Evolutionary conservation across 108 stramenopile species (phyloP).

Genomic region (Hondaea fermentalgiana): DNA sequence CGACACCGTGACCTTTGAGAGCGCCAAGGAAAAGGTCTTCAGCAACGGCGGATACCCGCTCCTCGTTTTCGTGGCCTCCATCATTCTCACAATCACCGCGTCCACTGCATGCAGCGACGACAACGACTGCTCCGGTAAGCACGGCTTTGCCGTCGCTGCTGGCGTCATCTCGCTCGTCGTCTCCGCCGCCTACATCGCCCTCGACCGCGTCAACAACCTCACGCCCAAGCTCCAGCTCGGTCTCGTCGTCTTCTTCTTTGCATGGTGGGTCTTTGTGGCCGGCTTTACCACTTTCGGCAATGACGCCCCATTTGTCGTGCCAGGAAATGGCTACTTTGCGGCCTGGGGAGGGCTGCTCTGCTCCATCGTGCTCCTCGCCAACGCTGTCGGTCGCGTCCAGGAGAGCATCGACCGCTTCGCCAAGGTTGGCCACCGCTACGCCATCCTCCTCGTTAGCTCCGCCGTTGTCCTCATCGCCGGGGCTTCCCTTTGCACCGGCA

Average conservation of each 20-base stretch:
- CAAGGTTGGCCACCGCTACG: not conserved
- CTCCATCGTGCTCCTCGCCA: not conserved
- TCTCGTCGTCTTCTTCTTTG: not conserved
- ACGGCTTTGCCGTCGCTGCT: not conserved
- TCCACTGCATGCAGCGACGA: not conserved
- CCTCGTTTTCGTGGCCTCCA: not conserved
- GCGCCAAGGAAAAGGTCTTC: slow-evolving; percentile 1
- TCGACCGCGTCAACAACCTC: not conserved
- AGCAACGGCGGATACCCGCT: not conserved
- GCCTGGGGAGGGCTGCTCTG: slow-evolving; percentile 3
- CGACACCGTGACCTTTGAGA: not conserved
- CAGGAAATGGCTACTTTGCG: slow-evolving; percentile 18
- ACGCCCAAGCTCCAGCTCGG: not conserved
- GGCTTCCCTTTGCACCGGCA: not conserved
- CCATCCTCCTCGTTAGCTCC: not conserved
- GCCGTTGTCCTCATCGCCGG: not conserved
- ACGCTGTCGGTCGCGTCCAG: not conserved
- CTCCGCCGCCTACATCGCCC: not conserved
- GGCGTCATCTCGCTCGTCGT: slow-evolving; percentile 18
- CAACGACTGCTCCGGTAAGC: slow-evolving; percentile 6
- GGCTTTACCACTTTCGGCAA: not conserved
- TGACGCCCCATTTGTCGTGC: not conserved
- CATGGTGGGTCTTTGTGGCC: slow-evolving; percentile 1
- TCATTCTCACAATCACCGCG: not conserved
- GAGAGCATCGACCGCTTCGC: not conserved